Percentiles rank a stretch among this genome's conserved stretches.
Evolutionary conservation across 23 red algal genomes (phyloP).

Genomic region (Gracilaria vermiculophylla): DNA sequence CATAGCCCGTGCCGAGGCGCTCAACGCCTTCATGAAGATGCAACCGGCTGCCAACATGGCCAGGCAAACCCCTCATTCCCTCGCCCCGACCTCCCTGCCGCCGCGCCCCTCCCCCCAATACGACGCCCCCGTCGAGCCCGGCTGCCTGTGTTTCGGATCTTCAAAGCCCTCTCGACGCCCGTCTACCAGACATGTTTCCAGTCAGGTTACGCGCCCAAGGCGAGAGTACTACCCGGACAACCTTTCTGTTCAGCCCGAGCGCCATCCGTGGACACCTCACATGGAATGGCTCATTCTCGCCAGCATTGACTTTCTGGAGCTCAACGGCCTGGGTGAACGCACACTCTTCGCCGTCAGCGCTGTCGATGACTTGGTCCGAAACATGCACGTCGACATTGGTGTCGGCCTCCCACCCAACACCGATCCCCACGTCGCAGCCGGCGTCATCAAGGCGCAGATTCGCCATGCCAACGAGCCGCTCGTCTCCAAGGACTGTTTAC

Average conservation of each 20-base stretch:
- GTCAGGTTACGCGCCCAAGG: conserved; percentile 9
- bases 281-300: conserved; percentile 79
- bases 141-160: conserved; percentile 67
- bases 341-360: conserved; percentile 72
- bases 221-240: conserved; percentile 71
- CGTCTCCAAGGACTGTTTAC: conserved; percentile 48
- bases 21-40: conserved; percentile 80
- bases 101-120: conserved; percentile 3
- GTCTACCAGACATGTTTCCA: neutral
- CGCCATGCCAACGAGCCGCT: conserved; percentile 72
- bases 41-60: conserved; percentile 59
- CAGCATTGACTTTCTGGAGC: conserved; percentile 62
- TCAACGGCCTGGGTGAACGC: conserved; percentile 56
- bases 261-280: conserved; percentile 37
- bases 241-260: conserved; percentile 46
- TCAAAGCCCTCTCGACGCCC: neutral
- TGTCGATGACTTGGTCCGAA: conserved; percentile 68
- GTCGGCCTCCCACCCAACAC: conserved; percentile 39
- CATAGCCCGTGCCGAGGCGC: conserved; percentile 75
- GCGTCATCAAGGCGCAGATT: conserved; percentile 78
- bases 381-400: conserved; percentile 42
- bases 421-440: conserved; percentile 77
- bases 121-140: conserved; percentile 9
- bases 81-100: neutral
- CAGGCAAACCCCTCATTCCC: conserved; percentile 19